Evolutionary conservation across 2,329 filamentous ascomycete species (phyloP), one percentile per base, ranked within the genome.

Genomic region (Penicillium sp.): DNA sequence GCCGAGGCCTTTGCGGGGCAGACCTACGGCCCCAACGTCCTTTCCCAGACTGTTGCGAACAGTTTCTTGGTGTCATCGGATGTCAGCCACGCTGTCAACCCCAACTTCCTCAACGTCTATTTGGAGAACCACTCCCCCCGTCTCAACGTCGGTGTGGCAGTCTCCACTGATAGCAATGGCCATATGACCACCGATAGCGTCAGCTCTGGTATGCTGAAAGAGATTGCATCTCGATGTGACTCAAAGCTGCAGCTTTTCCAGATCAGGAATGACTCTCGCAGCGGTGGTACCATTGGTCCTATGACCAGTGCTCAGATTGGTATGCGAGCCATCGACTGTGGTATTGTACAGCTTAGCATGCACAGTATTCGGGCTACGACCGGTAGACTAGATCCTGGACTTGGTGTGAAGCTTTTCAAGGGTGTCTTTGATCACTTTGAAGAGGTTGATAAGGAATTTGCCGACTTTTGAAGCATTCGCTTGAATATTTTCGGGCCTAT

Each of bases 151-250:
- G 95, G 95, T 35, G 83, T 97, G 31, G 85, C 87, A 16, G 82
- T 99, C 39, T 87, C 86, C 46, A 86, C 87, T 22, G 93, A 98
- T 75, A 86, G 87, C 51, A 97, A 97, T 70, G 95, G 91, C 5
- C 91, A 98, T 77, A 96, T 97, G 90, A 96, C 93, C 3, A 97
- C 93, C 3, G 93, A 98, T 71, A 86, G 88, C 54, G 86, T 96
- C 19, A 95, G 90, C 11, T 90, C 90, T 4, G 87, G 91, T 5
- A 84, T 98, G 58, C 79, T 98, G 35, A 85, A 88, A 64, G 84
- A 90, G 26, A 85, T 96, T 39, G 93, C 91, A 8, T 87, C 92
- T 64, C 86, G 90, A 57, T 84, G 82, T 59, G 90, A 81, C 50
- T 86, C 85, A 55, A 85, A 83, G 48, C 82, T 96, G 53, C 95